Base-by-base conservation (phyloP, 139 green algal species). In the Tetradesmus obliquus region DNA sequence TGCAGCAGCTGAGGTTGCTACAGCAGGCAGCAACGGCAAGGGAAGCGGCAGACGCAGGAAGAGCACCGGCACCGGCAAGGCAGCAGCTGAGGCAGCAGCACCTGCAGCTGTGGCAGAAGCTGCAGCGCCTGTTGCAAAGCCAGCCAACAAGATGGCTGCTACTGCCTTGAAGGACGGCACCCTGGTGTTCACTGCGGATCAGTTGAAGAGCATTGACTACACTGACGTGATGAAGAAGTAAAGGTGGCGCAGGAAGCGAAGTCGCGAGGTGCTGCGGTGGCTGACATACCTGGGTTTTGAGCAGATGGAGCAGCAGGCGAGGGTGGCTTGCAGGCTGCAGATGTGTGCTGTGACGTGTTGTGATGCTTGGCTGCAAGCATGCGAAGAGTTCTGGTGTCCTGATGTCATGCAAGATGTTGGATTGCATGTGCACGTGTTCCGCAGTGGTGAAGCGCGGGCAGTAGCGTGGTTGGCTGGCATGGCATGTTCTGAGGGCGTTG, bases 131-230 rank as follows among this genome's bases (percentile, higher is more conserved):
- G 66, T 66, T 22, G 55, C 3, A n/a, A 74, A 89, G 51, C n/a
- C 81, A 24, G 53, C 1, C 32, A 55, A 55, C 51, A 92, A 92
- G 82, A 60, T 82, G 51, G 24, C 81, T 6, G 62, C 60, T n/a
- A 85, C 45, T 54, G 82, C 89, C 6, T 79, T 89, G 22, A 20
- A 15, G 20, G 89, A 92, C 22, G 89, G 89, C 22, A 92, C 89
- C 0, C 20, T 88, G 58, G 54, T 92, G 66, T 92, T 92, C 82
- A 92, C 89, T 60, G 89, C 89, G 1, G 89, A 92, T 8, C 62
- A 82, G 54, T 60, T 92, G 12, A 85, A 71, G 54, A 45, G 54
- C 6, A 32, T 92, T 5, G 55, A 84, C 22, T 92, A 89, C n/a
- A 55, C 3, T 20, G 89, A 92, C 55, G 82, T 92, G 45, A 92